These are phyloP conservation scores for Xylaria bambusicola DNA, from an alignment of 495 filamentous ascomycete genomes.

Conservation along the genomic window DNA sequence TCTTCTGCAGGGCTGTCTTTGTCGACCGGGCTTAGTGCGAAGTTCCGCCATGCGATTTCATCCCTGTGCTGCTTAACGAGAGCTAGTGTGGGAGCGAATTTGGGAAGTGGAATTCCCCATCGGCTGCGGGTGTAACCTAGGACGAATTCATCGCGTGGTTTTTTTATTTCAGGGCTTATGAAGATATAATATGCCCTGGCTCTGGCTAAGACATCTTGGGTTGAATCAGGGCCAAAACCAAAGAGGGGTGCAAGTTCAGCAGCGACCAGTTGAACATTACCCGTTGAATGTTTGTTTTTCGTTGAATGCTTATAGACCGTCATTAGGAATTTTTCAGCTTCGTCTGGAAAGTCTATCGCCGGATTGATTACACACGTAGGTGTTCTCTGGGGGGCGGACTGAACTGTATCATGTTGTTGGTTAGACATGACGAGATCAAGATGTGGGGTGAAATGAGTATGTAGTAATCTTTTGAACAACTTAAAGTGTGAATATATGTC, in stretches of 20 bases:
- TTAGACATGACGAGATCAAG: too few species aligned
- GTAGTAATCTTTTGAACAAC: too few species aligned
- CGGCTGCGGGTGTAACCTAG: constrained; percentile 5
- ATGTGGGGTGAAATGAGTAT: too few species aligned
- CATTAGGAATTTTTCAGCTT: constrained; percentile 1
- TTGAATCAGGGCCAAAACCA: constrained; percentile 23
- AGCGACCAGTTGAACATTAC: constrained; percentile 7
- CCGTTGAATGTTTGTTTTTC: too few species aligned
- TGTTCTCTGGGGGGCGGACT: background rate
- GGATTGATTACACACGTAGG: background rate
- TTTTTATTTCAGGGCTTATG: constrained; percentile 16
- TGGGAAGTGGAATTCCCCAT: constrained; percentile 20
- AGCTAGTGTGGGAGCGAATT: constrained; percentile 15
- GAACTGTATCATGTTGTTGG: too few species aligned
- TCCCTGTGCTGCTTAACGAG: background rate
- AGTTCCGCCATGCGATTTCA: background rate
- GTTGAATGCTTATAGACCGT: background rate
- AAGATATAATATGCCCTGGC: constrained; percentile 24
- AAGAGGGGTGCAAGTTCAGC: constrained; percentile 34
- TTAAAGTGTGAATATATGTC: too few species aligned
- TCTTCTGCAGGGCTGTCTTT: constrained; percentile 8
- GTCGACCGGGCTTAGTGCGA: background rate
- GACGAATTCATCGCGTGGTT: constrained; percentile 22
- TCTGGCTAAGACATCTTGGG: constrained; percentile 9
- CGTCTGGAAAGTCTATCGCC: background rate